phyloP scores from a whole-genome alignment of 305 asterid genomes.

The Fraxinus floribunda region DNA sequence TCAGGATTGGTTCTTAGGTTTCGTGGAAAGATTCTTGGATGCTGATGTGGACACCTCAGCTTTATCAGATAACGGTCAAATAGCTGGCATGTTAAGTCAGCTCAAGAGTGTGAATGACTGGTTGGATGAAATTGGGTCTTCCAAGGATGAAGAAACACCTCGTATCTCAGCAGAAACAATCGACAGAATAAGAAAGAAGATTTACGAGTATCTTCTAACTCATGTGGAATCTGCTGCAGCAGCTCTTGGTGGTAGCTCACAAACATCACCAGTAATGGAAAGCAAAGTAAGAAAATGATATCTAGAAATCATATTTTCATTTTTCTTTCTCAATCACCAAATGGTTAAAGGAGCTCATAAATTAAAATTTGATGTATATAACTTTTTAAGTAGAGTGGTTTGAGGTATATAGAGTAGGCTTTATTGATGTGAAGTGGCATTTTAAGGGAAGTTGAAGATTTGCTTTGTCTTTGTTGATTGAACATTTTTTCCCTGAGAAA shows the following conservation, averaged over 20 bases:
- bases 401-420: slow-evolving; percentile 38
- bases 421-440: slow-evolving; percentile 28
- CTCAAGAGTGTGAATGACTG: slow-evolving; percentile 95
- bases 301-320: slow-evolving; percentile 11
- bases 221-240: slow-evolving; percentile 98
- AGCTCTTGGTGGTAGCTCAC: slow-evolving; percentile 72
- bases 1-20: slow-evolving; percentile 94
- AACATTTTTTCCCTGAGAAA: not conserved
- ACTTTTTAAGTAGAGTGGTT: slow-evolving; percentile 24
- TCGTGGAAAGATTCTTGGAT: slow-evolving; percentile 88
- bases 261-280: slow-evolving; percentile 44
- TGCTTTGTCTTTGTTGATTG: not conserved
- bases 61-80: slow-evolving; percentile 79
- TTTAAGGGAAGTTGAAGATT: slow-evolving; percentile 4
- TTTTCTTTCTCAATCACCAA: slow-evolving; percentile 28
- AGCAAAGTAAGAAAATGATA: slow-evolving; percentile 54
- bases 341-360: slow-evolving; percentile 39
- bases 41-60: slow-evolving; percentile 73
- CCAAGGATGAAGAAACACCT: slow-evolving; percentile 62
- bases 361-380: slow-evolving; percentile 41
- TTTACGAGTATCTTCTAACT: slow-evolving; percentile 89
- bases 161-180: slow-evolving; percentile 60
- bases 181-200: slow-evolving; percentile 90
- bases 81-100: slow-evolving; percentile 91
- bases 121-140: slow-evolving; percentile 76